Conservation (phyloP, 768 basidiomycete genomes). For the Gloeostereum incarnatum region DNA sequence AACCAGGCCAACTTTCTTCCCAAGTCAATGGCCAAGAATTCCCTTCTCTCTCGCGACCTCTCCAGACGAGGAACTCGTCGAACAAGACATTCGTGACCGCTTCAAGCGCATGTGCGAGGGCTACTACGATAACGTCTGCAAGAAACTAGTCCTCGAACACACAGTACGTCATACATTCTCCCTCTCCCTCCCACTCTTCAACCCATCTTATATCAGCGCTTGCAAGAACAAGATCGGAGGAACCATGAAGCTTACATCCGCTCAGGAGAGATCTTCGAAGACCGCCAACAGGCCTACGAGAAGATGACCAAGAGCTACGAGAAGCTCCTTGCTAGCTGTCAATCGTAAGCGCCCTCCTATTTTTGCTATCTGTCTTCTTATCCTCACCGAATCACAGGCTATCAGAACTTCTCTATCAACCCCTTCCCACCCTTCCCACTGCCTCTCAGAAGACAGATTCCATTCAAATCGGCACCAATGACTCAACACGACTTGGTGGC, state of each 20-base stretch:
- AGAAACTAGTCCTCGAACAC: conserved; percentile 88
- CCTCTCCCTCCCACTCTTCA: background rate
- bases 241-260: conserved; percentile 99
- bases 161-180: conserved; percentile 49
- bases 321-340: conserved; percentile 80
- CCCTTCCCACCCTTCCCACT: conserved; percentile 78
- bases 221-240: conserved; percentile 93
- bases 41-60: conserved; percentile 26
- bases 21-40: conserved; percentile 23
- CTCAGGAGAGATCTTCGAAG: conserved; percentile 98
- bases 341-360: conserved; percentile 65
- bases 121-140: conserved; percentile 87
- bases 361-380: conserved; percentile 1
- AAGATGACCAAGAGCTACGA: conserved; percentile 97
- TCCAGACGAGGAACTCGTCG: conserved; percentile 74
- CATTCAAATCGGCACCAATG: conserved; percentile 58
- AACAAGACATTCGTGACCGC: conserved; percentile 77
- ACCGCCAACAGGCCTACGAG: conserved; percentile 97
- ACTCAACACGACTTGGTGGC: conserved; percentile 23
- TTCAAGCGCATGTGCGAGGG: conserved; percentile 91
- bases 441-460: conserved; percentile 75
- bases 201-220: conserved; percentile 39
- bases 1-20: conserved; percentile 46
- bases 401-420: conserved; percentile 82
- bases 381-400: conserved; percentile 38